Evolutionary conservation across 2,329 filamentous ascomycete species (phyloP).

Genomic region (Fusarium temperatum): DNA sequence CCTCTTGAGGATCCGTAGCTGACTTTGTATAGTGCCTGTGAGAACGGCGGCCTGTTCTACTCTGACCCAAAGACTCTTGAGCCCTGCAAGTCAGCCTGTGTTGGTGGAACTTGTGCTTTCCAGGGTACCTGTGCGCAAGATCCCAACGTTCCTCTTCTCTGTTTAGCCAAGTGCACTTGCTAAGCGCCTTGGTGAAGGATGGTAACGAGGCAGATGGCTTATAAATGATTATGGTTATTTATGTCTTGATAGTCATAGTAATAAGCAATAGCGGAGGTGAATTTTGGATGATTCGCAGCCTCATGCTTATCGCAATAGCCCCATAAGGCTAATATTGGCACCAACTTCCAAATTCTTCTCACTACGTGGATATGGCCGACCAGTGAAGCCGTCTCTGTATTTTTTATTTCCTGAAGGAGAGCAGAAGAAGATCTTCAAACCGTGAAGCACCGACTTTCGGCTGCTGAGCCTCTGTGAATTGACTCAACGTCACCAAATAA

Average conservation of each 20-base stretch:
- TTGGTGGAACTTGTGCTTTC: conserved; percentile 3
- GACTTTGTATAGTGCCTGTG: background rate
- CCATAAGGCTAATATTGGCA: too few species aligned
- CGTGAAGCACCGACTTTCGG: accelerated
- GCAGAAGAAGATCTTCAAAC: background rate
- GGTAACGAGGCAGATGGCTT: too few species aligned
- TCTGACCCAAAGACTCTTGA: conserved; percentile 19
- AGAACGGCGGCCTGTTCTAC: background rate
- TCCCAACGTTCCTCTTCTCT: background rate
- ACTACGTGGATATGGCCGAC: too few species aligned
- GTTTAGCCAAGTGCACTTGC: background rate
- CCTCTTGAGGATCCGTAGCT: accelerated
- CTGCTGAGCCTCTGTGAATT: background rate
- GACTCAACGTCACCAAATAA: background rate
- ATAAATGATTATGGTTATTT: background rate
- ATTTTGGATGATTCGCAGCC: too few species aligned
- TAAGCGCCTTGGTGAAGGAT: background rate
- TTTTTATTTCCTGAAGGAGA: background rate
- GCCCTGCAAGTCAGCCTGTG: conserved; percentile 11
- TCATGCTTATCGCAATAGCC: too few species aligned
- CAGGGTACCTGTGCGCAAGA: background rate
- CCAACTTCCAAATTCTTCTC: too few species aligned
- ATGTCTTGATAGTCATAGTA: too few species aligned
- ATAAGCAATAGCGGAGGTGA: too few species aligned
- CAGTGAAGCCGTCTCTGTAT: accelerated